A percentile compares a stretch with the other conserved stretches of the same genome.
These are phyloP conservation scores for Spencermartinsiella europaea DNA, from an alignment of 805 yeast species.

Conservation along the genomic window DNA sequence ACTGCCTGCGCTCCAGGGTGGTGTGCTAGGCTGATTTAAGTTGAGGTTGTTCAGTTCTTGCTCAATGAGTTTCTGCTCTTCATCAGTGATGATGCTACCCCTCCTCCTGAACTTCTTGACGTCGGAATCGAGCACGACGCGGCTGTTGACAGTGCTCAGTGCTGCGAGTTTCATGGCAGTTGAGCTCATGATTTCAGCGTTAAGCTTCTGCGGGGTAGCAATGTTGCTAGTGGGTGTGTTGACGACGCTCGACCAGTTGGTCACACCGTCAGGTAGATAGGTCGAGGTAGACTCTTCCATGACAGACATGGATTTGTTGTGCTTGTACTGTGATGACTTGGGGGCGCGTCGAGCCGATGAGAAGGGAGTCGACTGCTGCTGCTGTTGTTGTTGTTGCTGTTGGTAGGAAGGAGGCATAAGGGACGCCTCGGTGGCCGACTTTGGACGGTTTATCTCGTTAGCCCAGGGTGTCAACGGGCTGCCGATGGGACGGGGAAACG, in stretches of 20 bases:
- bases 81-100: constrained; percentile 12
- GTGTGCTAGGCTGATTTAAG: constrained; percentile 3
- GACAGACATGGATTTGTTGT: constrained; percentile 17
- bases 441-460: constrained; percentile 26
- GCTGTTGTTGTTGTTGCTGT: background rate
- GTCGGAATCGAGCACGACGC: constrained; percentile 41
- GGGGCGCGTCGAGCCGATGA: constrained; percentile 1
- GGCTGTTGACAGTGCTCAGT: constrained; percentile 47
- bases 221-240: constrained; percentile 24
- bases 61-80: constrained; percentile 15
- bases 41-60: constrained; percentile 14
- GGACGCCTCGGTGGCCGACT: constrained; percentile 22
- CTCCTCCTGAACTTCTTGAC: constrained; percentile 27
- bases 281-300: constrained; percentile 13
- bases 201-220: constrained; percentile 19
- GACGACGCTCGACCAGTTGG: constrained; percentile 29
- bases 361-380: constrained; percentile 1
- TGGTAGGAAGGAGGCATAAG: constrained; percentile 1
- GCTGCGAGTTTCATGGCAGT: constrained; percentile 62
- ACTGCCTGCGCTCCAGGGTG: constrained; percentile 23
- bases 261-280: constrained; percentile 15
- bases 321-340: constrained; percentile 4
- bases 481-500: constrained; percentile 14
- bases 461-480: constrained; percentile 25
- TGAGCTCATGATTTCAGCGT: constrained; percentile 27